phyloP scores from a whole-genome alignment of 805 yeast genomes.

The Candida pseudofarinosa region DNA sequence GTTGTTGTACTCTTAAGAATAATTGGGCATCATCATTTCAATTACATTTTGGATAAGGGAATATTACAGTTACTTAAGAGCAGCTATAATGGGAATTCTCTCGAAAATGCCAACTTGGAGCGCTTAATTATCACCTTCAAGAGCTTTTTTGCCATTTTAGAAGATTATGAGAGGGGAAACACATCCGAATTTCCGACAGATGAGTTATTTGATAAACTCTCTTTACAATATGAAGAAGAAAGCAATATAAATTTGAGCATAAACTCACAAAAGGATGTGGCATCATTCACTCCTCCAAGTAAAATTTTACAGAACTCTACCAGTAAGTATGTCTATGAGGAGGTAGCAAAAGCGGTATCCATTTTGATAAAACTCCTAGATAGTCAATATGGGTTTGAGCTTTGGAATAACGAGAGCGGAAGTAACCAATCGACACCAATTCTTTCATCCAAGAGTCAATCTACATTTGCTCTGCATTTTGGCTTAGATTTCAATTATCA shows the following conservation, averaged over 20 bases:
- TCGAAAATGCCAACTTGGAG: conserved; percentile 69
- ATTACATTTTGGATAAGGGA: conserved; percentile 74
- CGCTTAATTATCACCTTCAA: conserved; percentile 63
- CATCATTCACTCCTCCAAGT: background rate
- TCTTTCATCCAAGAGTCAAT: conserved; percentile 23
- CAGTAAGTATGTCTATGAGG: conserved; percentile 60
- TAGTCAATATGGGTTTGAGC: conserved; percentile 42
- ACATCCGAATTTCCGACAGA: conserved; percentile 76
- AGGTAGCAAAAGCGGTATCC: conserved; percentile 57
- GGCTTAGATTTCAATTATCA: conserved; percentile 34
- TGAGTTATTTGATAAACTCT: conserved; percentile 26
- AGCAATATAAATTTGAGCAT: background rate
- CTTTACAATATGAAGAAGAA: background rate
- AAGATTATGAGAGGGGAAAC: conserved; percentile 50
- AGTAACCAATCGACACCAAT: conserved; percentile 8
- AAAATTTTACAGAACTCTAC: conserved; percentile 28
- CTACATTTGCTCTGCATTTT: conserved; percentile 38
- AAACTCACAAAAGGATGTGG: background rate
- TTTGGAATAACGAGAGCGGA: conserved; percentile 22
- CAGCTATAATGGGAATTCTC: conserved; percentile 51
- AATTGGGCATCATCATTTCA: conserved; percentile 74
- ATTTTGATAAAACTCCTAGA: conserved; percentile 59
- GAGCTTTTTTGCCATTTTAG: conserved; percentile 67
- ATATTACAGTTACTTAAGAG: conserved; percentile 63
- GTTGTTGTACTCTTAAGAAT: conserved; percentile 71